Percentiles rank a stretch among this genome's conserved stretches.
Evolutionary conservation across 179 eudicot genomes (phyloP).

Genomic region (Amaranthus tricolor): DNA sequence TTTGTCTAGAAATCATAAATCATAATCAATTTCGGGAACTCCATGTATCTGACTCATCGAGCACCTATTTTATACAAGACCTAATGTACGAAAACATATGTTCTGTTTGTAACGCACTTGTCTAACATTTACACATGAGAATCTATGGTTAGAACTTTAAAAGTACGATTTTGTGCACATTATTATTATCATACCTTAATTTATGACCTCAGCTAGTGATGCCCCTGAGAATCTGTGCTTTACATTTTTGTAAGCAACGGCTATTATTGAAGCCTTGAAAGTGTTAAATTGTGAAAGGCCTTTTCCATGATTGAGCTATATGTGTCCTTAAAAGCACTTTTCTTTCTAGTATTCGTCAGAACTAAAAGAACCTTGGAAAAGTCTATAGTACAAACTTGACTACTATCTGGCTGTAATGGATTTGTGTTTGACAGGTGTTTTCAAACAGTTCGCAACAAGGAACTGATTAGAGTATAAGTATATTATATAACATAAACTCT

Average conservation of each 20-base stretch:
- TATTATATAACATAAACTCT: neutral
- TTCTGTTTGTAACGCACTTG: neutral
- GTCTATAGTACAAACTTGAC: neutral
- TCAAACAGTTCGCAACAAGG: neutral
- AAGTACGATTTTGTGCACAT: too few relatives aligned
- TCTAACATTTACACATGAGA: neutral
- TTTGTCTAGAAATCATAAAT: too few relatives aligned
- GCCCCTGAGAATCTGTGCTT: neutral
- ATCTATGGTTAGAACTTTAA: neutral
- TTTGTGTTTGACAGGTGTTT: neutral
- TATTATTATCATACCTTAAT: neutral
- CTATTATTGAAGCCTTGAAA: conserved; percentile 10
- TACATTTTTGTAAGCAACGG: neutral
- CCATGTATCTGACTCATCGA: too few relatives aligned
- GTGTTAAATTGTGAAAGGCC: neutral
- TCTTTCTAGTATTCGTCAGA: neutral
- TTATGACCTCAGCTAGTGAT: neutral
- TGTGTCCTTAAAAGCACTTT: neutral
- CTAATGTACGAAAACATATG: neutral
- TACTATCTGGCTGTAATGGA: neutral
- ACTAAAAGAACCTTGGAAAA: neutral
- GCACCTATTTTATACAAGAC: too few relatives aligned
- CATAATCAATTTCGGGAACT: too few relatives aligned
- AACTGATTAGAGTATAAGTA: too few relatives aligned
- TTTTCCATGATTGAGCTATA: conserved; percentile 1